Conservation (phyloP, 176 grass and related monocot genomes). For the Dendrocalamus sinicus region DNA sequence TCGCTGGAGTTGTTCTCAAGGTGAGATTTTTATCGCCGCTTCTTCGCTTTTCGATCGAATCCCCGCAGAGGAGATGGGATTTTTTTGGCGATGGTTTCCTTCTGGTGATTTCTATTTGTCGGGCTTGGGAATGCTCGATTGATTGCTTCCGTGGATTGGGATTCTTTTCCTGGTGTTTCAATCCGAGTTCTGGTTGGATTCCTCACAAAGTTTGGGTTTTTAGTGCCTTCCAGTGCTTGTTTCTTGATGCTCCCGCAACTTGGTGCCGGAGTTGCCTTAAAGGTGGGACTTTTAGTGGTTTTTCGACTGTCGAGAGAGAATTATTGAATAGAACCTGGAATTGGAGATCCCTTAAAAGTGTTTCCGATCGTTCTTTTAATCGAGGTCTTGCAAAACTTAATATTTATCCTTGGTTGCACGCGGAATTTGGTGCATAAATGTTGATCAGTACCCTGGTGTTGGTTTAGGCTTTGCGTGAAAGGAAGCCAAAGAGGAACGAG, state of each 20-base stretch:
- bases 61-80: background rate
- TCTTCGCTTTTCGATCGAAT: background rate
- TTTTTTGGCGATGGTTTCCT: background rate
- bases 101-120: background rate
- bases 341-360: background rate
- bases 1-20: background rate
- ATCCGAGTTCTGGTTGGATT: background rate
- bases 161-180: background rate
- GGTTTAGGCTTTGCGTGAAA: slow-evolving; percentile 27
- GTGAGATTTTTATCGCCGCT: slow-evolving; percentile 18
- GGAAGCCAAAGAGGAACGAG: slow-evolving; percentile 9
- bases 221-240: background rate
- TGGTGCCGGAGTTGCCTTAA: slow-evolving; percentile 35
- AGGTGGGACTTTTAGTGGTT: background rate
- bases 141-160: background rate
- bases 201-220: background rate
- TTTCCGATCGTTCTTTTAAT: background rate
- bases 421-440: background rate
- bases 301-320: background rate
- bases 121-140: background rate
- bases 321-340: background rate
- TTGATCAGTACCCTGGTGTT: background rate
- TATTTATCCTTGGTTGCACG: background rate
- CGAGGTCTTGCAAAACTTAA: background rate
- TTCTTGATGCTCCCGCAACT: slow-evolving; percentile 35